Base-by-base conservation (phyloP, 768 basidiomycete genomes). In the Ramaria sp. region DNA sequence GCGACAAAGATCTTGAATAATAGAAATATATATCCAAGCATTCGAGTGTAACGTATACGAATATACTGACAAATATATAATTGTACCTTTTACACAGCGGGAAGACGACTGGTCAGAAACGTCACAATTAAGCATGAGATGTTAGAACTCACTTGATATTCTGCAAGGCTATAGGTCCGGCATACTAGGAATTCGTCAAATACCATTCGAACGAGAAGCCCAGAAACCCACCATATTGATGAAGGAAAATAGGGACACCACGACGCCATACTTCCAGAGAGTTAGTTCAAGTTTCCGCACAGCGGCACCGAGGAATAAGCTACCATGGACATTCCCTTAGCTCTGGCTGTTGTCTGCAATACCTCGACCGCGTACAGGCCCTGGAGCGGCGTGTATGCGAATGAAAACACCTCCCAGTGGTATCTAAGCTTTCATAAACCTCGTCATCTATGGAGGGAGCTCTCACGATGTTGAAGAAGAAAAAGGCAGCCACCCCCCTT, bases 361-460 rank as follows among this genome's bases (percentile, higher is more conserved):
- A 74, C 76, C 58, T 82, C 80, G 18, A 74, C 72, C 3, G 79
- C 77, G 56, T 79, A 78, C 5, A 79, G 62, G 0, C 74, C 78
- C 64, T 81, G 81, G 24, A 82, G 70, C 9, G 79, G 79, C 4
- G 79, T 78, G 61, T 81, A 81, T 20, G 78, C 70, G 55, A 78
- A 71, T 34, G 73, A 75, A 64, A 69, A 79, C 51, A 77, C 57
- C 39, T 50, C 38, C 27, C 20, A 36, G 15, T 30, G 24, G 8
- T 22, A 16, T 41, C 9, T 48, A 25, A 36, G 18, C 22, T 16
- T 52, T 10, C 27, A 18, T n/a, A 5, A 37, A 24, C 22, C 37
- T 13, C 39, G 22, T 5, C 9, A 25, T 10, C n/a, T 50, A 16
- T 3, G n/a, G 12, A 15, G 12, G 6, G 37, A 42, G 37, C 16